These are phyloP conservation scores for Metarhizium album DNA, from an alignment of 2,329 filamentous ascomycete genomes.

Conservation along the genomic window DNA sequence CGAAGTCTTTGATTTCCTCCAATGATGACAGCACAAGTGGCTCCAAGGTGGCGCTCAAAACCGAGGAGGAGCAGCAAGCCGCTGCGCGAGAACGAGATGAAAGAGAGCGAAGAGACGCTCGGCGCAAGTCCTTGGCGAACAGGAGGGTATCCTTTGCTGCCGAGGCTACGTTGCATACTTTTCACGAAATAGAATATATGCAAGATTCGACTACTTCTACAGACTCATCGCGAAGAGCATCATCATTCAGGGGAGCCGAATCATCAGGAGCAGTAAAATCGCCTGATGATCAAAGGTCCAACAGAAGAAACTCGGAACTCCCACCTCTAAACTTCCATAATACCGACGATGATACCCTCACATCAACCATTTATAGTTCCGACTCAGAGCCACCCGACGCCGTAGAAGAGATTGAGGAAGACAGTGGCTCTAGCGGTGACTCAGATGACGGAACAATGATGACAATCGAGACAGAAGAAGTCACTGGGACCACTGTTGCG, in stretches of 20 bases:
- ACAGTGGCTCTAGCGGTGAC: slow-evolving; percentile 38
- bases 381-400: slow-evolving; percentile 48
- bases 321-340: slow-evolving; percentile 54
- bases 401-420: slow-evolving; percentile 43
- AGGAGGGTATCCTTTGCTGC: slow-evolving; percentile 93
- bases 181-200: slow-evolving; percentile 83
- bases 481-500: slow-evolving; percentile 56
- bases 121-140: slow-evolving; percentile 86
- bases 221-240: slow-evolving; percentile 65
- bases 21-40: slow-evolving; percentile 17
- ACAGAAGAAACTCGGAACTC: slow-evolving; percentile 56
- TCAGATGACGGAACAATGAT: slow-evolving; percentile 71
- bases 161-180: slow-evolving; percentile 93
- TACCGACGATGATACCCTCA: slow-evolving; percentile 54
- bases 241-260: slow-evolving; percentile 36
- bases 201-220: slow-evolving; percentile 79
- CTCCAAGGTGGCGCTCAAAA: slow-evolving; percentile 53
- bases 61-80: slow-evolving; percentile 61
- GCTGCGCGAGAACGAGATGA: slow-evolving; percentile 61
- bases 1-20: slow-evolving; percentile 8
- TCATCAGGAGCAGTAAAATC: slow-evolving; percentile 37
- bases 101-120: slow-evolving; percentile 69
- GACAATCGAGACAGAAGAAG: slow-evolving; percentile 71
- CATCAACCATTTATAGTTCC: slow-evolving; percentile 70
- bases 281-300: slow-evolving; percentile 53